These are phyloP conservation scores for Saccharomycopsis hybrid DNA, from an alignment of 1,139 yeast species.

Conservation along the genomic window DNA sequence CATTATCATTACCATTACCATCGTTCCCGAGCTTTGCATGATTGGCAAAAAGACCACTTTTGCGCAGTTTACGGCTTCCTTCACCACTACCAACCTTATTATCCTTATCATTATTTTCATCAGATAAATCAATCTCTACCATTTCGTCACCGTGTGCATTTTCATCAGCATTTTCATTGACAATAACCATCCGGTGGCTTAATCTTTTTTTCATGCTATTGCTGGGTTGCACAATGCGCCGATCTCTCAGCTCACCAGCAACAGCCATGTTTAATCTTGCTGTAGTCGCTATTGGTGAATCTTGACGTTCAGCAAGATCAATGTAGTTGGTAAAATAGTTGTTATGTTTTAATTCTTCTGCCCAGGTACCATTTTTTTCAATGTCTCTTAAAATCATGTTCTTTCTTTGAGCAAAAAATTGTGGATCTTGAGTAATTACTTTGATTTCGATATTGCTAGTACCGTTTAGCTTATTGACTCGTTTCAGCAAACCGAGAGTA, in stretches of 20 bases:
- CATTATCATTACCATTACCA: no score
- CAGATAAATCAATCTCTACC: constrained; percentile 13
- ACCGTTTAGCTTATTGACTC: background rate
- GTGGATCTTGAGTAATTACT: constrained; percentile 12
- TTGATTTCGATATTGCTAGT: constrained; percentile 14
- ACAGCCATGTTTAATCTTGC: constrained; percentile 7
- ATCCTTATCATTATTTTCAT: background rate
- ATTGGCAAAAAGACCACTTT: no score
- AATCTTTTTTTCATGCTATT: constrained; percentile 7
- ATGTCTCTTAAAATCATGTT: constrained; percentile 18
- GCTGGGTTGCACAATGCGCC: constrained; percentile 6
- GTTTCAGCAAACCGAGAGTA: background rate
- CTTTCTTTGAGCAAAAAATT: constrained; percentile 6
- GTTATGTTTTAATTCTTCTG: constrained; percentile 16
- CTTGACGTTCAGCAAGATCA: constrained; percentile 12
- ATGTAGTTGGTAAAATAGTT: constrained; percentile 19
- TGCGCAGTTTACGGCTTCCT: background rate
- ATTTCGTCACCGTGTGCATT: constrained; percentile 1
- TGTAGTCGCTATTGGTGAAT: constrained; percentile 2
- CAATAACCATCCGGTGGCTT: constrained; percentile 14
- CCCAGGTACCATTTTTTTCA: constrained; percentile 13
- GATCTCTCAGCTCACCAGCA: constrained; percentile 6
- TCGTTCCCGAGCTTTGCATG: no score
- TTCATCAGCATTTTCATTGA: background rate
- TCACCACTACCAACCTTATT: background rate